phyloP scores from a whole-genome alignment of 1,139 yeast genomes.

The Sugiyamaella japonica region DNA sequence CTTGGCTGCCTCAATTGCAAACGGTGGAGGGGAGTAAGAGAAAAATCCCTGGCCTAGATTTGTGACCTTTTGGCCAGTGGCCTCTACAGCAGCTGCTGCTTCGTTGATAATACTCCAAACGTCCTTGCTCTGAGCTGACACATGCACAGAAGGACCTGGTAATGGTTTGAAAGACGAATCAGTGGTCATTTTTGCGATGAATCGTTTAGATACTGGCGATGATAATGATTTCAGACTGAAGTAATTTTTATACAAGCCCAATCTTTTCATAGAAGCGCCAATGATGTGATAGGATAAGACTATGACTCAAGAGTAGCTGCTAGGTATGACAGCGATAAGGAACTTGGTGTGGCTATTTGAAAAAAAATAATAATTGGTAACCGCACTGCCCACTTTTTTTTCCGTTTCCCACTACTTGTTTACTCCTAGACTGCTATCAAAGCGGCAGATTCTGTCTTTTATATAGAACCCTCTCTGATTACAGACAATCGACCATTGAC shows the following conservation, averaged over 20 bases:
- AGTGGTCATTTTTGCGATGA: constrained; percentile 3
- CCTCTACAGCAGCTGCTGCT: constrained; percentile 82
- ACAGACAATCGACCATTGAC: background rate
- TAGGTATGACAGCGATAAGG: too few relatives aligned
- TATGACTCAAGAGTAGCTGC: background rate
- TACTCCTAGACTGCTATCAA: background rate
- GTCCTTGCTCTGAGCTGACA: constrained; percentile 52
- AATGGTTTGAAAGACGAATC: constrained; percentile 23
- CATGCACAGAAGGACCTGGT: constrained; percentile 32
- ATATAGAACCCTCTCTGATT: background rate
- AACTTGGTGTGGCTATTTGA: too few relatives aligned
- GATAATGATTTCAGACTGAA: background rate
- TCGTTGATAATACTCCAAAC: constrained; percentile 95
- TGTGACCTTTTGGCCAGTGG: constrained; percentile 68
- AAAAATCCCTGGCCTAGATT: constrained; percentile 97
- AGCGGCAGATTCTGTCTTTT: background rate
- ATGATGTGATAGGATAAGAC: constrained; percentile 3
- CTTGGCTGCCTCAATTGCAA: constrained; percentile 82
- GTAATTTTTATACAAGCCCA: background rate
- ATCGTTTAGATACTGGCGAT: background rate
- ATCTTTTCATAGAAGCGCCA: background rate
- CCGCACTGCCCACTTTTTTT: background rate
- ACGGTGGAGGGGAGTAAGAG: constrained; percentile 89
- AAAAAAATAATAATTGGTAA: too few relatives aligned
- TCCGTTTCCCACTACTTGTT: background rate